Conservation (phyloP, 192 early-diverging fungal species). For the Chytriomyces confervae region DNA sequence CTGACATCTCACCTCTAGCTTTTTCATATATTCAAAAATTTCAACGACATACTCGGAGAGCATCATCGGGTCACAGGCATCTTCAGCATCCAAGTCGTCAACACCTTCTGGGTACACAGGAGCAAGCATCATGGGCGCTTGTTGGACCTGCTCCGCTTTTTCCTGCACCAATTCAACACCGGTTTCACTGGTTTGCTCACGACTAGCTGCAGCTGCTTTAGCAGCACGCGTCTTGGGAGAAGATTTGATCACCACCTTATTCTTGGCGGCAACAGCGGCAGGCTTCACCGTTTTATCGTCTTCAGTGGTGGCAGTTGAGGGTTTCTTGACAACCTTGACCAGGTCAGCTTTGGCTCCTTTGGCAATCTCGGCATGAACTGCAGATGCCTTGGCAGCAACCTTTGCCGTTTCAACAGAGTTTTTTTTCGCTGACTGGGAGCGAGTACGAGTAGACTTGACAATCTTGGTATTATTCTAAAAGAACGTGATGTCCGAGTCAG, state of each 20-base stretch:
- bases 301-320: neutral
- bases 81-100: constrained; percentile 81
- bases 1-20: constrained; percentile 64
- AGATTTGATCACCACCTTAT: neutral
- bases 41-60: constrained; percentile 91
- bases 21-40: constrained; percentile 89
- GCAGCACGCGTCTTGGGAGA: constrained; percentile 24
- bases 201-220: neutral
- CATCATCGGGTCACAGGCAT: constrained; percentile 85
- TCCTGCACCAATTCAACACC: neutral
- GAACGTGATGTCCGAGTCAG: neutral
- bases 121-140: neutral
- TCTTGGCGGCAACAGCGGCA: neutral
- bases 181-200: constrained; percentile 23
- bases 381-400: constrained; percentile 15
- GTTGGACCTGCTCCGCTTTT: neutral
- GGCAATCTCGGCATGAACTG: constrained; percentile 27
- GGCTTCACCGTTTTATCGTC: neutral
- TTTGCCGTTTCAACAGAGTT: constrained; percentile 25
- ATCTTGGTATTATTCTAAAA: constrained; percentile 32
- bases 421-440: constrained; percentile 29
- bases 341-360: constrained; percentile 4
- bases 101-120: neutral
- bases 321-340: neutral
- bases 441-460: constrained; percentile 12